Conservation (phyloP, 139 green algal genomes). For the Microglena sp. region DNA sequence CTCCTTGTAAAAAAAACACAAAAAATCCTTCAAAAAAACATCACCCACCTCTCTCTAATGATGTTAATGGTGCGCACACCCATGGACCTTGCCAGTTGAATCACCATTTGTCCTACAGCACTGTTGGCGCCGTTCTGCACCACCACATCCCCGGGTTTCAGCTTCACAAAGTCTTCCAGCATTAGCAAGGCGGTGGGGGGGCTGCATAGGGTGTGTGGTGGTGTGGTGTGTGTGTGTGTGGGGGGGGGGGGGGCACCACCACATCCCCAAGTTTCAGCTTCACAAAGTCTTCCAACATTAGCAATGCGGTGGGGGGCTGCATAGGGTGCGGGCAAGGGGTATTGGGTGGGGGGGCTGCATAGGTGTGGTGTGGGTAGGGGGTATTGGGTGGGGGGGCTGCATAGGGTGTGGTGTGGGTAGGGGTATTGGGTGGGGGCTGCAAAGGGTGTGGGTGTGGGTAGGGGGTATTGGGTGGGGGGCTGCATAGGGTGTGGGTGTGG, state of each 20-base stretch:
- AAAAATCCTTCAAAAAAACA: neutral
- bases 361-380: too few species aligned
- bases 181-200: slow-evolving; percentile 73
- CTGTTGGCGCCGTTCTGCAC: slow-evolving; percentile 86
- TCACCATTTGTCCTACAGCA: slow-evolving; percentile 74
- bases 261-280: slow-evolving; percentile 67
- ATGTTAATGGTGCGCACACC: slow-evolving; percentile 79
- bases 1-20: neutral
- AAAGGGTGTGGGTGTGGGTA: too few species aligned
- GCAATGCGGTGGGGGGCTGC: slow-evolving; percentile 71
- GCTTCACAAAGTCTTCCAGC: slow-evolving; percentile 69
- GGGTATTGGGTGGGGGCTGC: too few species aligned
- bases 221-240: too few species aligned
- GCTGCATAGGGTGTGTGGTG: slow-evolving; percentile 28
- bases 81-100: slow-evolving; percentile 59
- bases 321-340: too few species aligned
- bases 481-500: too few species aligned
- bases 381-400: too few species aligned
- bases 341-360: too few species aligned
- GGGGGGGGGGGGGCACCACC: too few species aligned
- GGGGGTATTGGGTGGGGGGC: too few species aligned
- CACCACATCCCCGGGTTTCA: slow-evolving; percentile 69
- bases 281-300: slow-evolving; percentile 74
- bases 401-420: too few species aligned
- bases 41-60: slow-evolving; percentile 51